Evolutionary conservation across 306 rosid genomes (phyloP).

Genomic region (Malus orientalis): DNA sequence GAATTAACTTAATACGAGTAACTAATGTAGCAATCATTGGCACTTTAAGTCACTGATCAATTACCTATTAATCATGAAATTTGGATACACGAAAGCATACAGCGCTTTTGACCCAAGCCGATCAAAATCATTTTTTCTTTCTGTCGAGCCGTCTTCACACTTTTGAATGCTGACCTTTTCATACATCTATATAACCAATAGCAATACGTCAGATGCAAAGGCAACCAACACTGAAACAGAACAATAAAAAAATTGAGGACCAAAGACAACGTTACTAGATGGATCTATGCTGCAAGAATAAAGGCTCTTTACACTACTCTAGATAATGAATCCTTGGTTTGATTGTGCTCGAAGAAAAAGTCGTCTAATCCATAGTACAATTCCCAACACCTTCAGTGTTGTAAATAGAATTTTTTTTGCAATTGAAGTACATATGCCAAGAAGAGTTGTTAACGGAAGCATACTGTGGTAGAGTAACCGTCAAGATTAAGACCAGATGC

Average conservation of each 20-base stretch:
- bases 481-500: slow-evolving; percentile 76
- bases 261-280: not conserved
- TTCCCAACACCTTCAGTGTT: not conserved
- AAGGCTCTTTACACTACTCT: not conserved
- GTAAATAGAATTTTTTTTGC: not conserved
- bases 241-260: not conserved
- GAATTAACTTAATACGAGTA: not conserved
- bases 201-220: slow-evolving; percentile 13
- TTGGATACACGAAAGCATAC: slow-evolving; percentile 79
- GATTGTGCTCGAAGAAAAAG: not conserved
- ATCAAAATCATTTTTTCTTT: slow-evolving; percentile 35
- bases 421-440: not conserved
- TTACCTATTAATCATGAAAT: slow-evolving; percentile 92
- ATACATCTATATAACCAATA: slow-evolving; percentile 44
- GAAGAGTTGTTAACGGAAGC: slow-evolving; percentile 14
- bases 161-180: slow-evolving; percentile 85
- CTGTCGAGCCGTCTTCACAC: slow-evolving; percentile 46
- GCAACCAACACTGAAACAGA: not conserved
- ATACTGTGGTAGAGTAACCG: slow-evolving; percentile 64
- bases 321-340: not conserved
- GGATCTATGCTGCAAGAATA: not conserved
- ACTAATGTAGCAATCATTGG: not conserved
- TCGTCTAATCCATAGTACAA: not conserved
- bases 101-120: slow-evolving; percentile 74
- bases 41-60: not conserved